Conservation (phyloP, 139 green algal genomes). For the Chlamydomonas sp. region DNA sequence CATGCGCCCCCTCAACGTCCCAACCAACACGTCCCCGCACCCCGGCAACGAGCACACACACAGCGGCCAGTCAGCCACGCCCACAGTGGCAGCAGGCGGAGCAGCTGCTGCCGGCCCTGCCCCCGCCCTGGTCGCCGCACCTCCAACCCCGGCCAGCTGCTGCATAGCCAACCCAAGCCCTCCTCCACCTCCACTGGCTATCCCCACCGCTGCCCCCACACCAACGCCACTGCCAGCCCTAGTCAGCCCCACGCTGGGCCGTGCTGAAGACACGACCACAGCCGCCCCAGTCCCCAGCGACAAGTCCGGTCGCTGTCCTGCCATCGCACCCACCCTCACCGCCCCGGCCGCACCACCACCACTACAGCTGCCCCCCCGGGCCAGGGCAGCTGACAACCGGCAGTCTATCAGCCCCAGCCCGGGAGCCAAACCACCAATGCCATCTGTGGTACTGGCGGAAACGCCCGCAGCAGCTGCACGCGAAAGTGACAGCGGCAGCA, state of each 20-base stretch:
- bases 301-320: too few species aligned
- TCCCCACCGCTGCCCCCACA: too few species aligned
- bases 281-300: too few species aligned
- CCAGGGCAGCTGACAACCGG: not conserved
- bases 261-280: too few species aligned
- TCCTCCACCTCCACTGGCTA: too few species aligned
- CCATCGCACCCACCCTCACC: not conserved
- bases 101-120: not conserved
- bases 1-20: conserved; percentile 2
- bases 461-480: too few species aligned
- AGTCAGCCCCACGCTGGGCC: too few species aligned
- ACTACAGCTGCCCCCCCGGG: not conserved
- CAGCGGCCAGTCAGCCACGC: conserved; percentile 8
- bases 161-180: too few species aligned
- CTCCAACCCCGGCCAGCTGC: not conserved
- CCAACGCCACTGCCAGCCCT: too few species aligned
- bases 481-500: not conserved
- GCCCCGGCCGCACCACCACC: too few species aligned
- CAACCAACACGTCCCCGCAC: conserved; percentile 5
- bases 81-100: not conserved
- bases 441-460: too few species aligned
- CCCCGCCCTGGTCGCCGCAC: not conserved
- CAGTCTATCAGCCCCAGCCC: conserved; percentile 13
- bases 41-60: not conserved
- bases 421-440: not conserved